Base-by-base conservation (phyloP, 345 rosid genomes). In the Camelina laxa region DNA sequence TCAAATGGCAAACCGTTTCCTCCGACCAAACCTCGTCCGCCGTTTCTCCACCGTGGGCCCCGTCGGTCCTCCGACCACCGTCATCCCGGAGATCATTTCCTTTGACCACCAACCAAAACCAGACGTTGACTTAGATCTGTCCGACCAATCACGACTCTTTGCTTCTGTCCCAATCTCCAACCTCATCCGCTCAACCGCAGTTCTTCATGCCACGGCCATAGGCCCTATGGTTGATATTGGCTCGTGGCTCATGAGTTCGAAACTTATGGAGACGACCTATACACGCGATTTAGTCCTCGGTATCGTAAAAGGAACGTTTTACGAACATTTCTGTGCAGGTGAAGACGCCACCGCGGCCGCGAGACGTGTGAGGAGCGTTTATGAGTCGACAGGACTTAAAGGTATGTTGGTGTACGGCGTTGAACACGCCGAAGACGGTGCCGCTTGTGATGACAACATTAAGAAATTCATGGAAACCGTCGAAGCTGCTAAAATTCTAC, bases 311-410 rank as follows among this genome's bases (percentile, higher is more conserved):
- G 77, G 70, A n/a, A 91, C 88, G n/a, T 85, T 91, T 56, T 91
- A 82, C 21, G 88, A 88, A 55, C 98, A 94, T 71, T 94, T 94
- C 48, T 91, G 94, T 9, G 97, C 89, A 0, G 98, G 98, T 0
- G 97, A 91, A 73, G 73, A 71, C 13, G 70, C 78, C 0, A 49
- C 12, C 4, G 87, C 82, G 61, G 93, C 85, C 0, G 83, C 53
- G 10, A 27, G 67, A 48, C 79, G 82, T 42, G 77, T 87, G 10
- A 60, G 33, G 70, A 84, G 47, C 65, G 31, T 85, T 7, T 80
- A 86, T 60, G 84, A 80, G 62, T 73, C 86, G 2, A 73, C 87
- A 9, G 97, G 97, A 3, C 65, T 94, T 57, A 81, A 87, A 66
- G 91, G 86, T 44, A 91, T 94, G 96, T 71, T 91, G 66, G 86